Base-by-base conservation (phyloP, 805 yeast species). In the Teunomyces pallodes region DNA sequence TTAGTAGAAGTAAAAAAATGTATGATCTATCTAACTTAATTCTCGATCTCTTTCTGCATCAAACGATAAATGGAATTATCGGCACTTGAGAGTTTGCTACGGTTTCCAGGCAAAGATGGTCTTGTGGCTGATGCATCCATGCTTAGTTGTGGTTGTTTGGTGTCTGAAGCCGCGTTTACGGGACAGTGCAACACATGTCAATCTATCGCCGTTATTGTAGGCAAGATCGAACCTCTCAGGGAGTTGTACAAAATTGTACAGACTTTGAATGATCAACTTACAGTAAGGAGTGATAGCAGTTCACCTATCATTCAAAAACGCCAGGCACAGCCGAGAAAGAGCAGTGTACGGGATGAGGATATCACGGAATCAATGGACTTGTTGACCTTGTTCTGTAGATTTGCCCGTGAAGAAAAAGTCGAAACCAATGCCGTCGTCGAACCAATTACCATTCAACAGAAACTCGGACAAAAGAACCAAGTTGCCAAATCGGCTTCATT, bases 111-210 rank as follows among this genome's bases (percentile, higher is more conserved):
- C 0, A 42, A 51, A 2, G 49, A 29, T 3, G 39, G n/a, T n/a
- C 46, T 65, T 2, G 63, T 65, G 5, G 26, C 59, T 2, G 77
- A 73, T 52, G 62, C 69, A 4, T 58, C 67, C 12, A 65, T 72
- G 10, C 60, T 73, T n/a, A 56, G 65, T 3, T 73, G 77, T 54
- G 77, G 77, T 2, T 73, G 77, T 54, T 55, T 73, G 27, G 66
- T 61, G 2, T 69, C 75, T 2, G 76, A 72, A 49, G 45, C 59
- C 0, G 53, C 42, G 16, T 72, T 71, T 6, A 29, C 48, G 3
- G 53, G 55, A 9, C 41, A 24, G 41, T 38, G 41, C 26, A 26
- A 13, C 10, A 9, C 14, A 28, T 38, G 41, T 16, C 30, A 38
- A 20, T 20, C 41, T 7, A 38, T 14, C 10, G 70, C 59, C 3